These are phyloP conservation scores for Wickerhamomyces tratensis DNA, from an alignment of 805 yeast genomes.

Conservation along the genomic window DNA sequence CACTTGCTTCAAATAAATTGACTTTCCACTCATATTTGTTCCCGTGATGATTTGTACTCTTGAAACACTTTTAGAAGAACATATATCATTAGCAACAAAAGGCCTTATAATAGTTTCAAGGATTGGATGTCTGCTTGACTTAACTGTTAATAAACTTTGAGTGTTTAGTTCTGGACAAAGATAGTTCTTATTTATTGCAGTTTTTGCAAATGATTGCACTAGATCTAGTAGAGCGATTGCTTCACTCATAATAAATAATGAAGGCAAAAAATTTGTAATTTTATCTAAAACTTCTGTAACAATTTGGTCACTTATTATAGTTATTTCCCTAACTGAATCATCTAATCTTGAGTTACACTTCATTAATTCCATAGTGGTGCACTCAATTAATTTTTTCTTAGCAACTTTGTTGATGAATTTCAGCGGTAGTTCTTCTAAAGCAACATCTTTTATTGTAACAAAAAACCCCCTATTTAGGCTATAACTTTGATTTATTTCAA, in stretches of 20 bases:
- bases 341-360: slow-evolving; percentile 31
- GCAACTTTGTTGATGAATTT: slow-evolving; percentile 23
- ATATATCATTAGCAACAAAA: slow-evolving; percentile 31
- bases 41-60: slow-evolving; percentile 44
- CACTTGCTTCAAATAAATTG: slow-evolving; percentile 43
- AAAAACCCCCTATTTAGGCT: slow-evolving; percentile 29
- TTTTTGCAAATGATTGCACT: slow-evolving; percentile 23
- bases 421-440: slow-evolving; percentile 18
- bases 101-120: slow-evolving; percentile 20
- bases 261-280: slow-evolving; percentile 20
- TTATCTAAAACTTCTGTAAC: slow-evolving; percentile 22
- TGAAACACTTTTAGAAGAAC: slow-evolving; percentile 24
- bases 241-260: slow-evolving; percentile 32
- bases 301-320: slow-evolving; percentile 30
- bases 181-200: slow-evolving; percentile 18
- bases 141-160: slow-evolving; percentile 17
- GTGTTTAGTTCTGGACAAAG: slow-evolving; percentile 28
- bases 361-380: slow-evolving; percentile 28
- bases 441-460: slow-evolving; percentile 19
- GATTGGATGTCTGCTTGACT: slow-evolving; percentile 32
- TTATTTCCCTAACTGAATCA: slow-evolving; percentile 30
- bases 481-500: slow-evolving; percentile 23
- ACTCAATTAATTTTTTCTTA: slow-evolving; percentile 25
- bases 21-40: slow-evolving; percentile 57
- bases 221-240: slow-evolving; percentile 33